phyloP scores from a whole-genome alignment of 176 grass and related monocot genomes.

The Oropetium thomaeum region DNA sequence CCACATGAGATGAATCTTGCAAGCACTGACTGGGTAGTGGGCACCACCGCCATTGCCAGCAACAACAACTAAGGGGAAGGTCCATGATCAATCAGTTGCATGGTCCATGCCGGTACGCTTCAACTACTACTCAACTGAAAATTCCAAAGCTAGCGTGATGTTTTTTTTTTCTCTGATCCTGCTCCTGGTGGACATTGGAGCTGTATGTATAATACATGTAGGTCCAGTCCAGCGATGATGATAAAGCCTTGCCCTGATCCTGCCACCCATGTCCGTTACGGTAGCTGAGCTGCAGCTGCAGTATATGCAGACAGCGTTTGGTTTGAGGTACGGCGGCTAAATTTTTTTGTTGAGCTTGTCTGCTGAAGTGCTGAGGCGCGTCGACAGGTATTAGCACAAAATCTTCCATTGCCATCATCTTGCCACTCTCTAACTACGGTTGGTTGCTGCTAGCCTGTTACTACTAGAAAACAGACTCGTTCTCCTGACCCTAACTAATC shows the following conservation, averaged over 20 bases:
- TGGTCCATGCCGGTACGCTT: constrained; percentile 10
- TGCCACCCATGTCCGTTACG: constrained; percentile 20
- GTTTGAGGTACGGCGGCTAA: not conserved
- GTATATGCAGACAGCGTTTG: not conserved
- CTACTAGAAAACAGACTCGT: not conserved
- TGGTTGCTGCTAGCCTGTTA: not conserved
- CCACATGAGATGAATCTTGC: not conserved
- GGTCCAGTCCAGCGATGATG: constrained; percentile 30
- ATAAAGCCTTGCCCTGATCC: constrained; percentile 24
- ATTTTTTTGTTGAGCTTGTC: not conserved
- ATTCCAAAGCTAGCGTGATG: not conserved
- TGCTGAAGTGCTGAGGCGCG: not conserved
- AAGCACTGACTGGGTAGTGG: not conserved
- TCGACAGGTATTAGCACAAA: constrained; percentile 4
- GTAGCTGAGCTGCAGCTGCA: constrained; percentile 33
- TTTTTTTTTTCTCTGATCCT: not conserved
- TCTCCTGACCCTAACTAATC: not conserved
- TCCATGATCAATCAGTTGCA: constrained; percentile 5
- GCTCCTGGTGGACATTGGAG: no score
- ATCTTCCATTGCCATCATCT: constrained; percentile 7
- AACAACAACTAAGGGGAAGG: not conserved
- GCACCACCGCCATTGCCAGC: not conserved
- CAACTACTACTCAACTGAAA: constrained; percentile 28
- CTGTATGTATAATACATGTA: not conserved
- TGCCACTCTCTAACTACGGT: not conserved